Conservation (phyloP, 495 filamentous ascomycete genomes). For the Cetradonia linearis region DNA sequence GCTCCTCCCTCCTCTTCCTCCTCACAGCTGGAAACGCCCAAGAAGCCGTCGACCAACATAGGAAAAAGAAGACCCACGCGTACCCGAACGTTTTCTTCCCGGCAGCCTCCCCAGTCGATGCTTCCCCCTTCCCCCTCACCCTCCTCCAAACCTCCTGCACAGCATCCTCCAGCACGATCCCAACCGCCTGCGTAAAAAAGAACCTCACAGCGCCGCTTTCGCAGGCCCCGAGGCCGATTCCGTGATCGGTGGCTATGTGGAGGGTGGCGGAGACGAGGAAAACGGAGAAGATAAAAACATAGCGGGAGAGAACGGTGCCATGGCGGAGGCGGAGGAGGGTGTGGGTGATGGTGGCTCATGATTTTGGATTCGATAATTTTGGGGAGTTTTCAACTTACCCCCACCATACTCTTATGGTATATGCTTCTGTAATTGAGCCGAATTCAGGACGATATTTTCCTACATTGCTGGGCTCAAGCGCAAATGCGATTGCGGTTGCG, state of each 20-base stretch:
- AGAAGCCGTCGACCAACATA: neutral
- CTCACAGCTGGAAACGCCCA: neutral
- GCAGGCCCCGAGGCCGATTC: neutral
- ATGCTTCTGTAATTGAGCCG: neutral
- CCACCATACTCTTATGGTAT: neutral
- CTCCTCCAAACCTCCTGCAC: neutral
- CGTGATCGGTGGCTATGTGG: neutral
- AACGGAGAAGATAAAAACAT: neutral
- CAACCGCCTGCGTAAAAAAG: neutral
- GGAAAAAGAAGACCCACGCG: neutral
- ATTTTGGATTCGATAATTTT: neutral
- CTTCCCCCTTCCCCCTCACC: neutral
- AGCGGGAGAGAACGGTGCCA: neutral
- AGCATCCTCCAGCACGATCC: constrained; percentile 2
- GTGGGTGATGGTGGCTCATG: neutral
- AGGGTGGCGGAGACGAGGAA: neutral
- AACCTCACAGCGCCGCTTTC: neutral
- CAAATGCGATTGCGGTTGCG: neutral
- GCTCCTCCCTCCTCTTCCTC: neutral
- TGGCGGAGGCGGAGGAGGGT: neutral
- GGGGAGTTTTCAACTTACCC: neutral
- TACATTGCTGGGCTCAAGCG: neutral
- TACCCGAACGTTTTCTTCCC: neutral
- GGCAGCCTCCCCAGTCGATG: neutral
- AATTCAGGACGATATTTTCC: neutral